A percentile compares a stretch with the other conserved stretches of the same genome.
Evolutionary conservation across 2,329 filamentous ascomycete genomes (phyloP).

Genomic region (Ceratocystis smalleyi): DNA sequence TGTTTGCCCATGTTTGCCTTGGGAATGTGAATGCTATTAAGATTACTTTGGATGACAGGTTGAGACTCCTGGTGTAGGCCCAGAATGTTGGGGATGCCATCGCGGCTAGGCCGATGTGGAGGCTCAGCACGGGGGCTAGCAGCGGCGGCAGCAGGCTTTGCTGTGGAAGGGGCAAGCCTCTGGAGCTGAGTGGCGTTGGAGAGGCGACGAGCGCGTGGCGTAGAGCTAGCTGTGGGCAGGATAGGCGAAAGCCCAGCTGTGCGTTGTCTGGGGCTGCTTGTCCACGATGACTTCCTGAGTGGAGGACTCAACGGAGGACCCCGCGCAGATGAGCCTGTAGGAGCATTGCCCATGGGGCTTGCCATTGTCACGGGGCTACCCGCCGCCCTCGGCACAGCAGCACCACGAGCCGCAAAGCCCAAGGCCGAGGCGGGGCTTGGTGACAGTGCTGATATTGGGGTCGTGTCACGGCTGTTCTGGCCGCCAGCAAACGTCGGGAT

Average conservation of each 20-base stretch:
- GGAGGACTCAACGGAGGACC: slow-evolving; percentile 25
- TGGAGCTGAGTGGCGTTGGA: background rate
- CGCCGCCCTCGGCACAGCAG: background rate
- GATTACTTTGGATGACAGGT: slow-evolving; percentile 48
- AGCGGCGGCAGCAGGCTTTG: background rate
- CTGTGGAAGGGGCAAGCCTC: background rate
- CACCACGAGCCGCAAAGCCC: slow-evolving; percentile 24
- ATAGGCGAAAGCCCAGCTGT: slow-evolving; percentile 47
- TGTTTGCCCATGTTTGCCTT: slow-evolving; percentile 26
- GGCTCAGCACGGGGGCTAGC: slow-evolving; percentile 21
- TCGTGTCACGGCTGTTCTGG: slow-evolving; percentile 60
- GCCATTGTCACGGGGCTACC: background rate
- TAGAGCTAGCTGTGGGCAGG: slow-evolving; percentile 30
- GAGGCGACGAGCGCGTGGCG: slow-evolving; percentile 24
- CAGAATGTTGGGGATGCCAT: slow-evolving; percentile 49
- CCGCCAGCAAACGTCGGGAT: slow-evolving; percentile 24
- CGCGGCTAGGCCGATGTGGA: slow-evolving; percentile 50
- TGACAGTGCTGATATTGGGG: slow-evolving; percentile 62
- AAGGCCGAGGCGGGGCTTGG: slow-evolving; percentile 47
- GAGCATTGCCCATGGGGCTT: background rate
- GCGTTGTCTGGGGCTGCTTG: slow-evolving; percentile 31
- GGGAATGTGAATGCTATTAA: slow-evolving; percentile 34
- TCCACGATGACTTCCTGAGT: slow-evolving; percentile 21
- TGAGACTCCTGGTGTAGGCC: slow-evolving; percentile 36
- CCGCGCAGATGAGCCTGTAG: background rate